Conservation (phyloP, 495 filamentous ascomycete species). For the Hamigera avellanea region DNA sequence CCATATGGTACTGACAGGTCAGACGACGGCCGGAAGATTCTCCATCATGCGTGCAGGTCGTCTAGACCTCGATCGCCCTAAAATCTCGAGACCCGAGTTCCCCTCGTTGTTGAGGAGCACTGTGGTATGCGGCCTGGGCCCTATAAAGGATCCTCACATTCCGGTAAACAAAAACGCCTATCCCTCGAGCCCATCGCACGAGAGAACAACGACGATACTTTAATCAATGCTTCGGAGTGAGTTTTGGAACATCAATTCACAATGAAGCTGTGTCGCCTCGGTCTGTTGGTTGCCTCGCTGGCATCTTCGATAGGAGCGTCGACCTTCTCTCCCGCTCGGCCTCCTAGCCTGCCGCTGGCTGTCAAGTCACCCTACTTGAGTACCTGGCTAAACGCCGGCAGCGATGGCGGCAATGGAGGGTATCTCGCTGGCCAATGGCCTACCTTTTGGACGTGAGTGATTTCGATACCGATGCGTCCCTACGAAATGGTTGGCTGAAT, state of each 20-base stretch:
- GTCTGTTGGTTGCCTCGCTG: constrained; percentile 14
- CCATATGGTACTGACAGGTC: constrained; percentile 10
- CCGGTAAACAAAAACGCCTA: too few relatives aligned
- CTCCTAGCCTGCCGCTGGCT: constrained; percentile 44
- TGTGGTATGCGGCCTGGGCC: too few relatives aligned
- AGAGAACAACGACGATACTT: too few relatives aligned
- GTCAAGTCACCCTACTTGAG: constrained; percentile 48
- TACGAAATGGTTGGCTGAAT: not conserved
- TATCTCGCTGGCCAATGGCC: constrained; percentile 49
- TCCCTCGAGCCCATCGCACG: too few relatives aligned
- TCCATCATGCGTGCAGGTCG: constrained; percentile 1
- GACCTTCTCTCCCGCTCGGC: constrained; percentile 42
- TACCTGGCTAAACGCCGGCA: constrained; percentile 42
- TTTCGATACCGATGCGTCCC: not conserved
- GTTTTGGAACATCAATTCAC: constrained; percentile 2
- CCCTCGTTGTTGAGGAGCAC: constrained; percentile 8
- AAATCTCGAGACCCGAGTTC: not conserved
- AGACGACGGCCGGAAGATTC: constrained; percentile 8
- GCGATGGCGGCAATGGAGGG: constrained; percentile 43
- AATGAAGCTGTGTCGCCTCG: constrained; percentile 19
- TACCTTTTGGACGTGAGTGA: constrained; percentile 41
- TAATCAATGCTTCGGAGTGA: constrained; percentile 5
- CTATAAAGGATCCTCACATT: too few relatives aligned
- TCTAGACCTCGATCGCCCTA: constrained; percentile 3
- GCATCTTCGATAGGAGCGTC: constrained; percentile 24